phyloP scores from a whole-genome alignment of 495 filamentous ascomycete species.

The Geoglossum glabrum region DNA sequence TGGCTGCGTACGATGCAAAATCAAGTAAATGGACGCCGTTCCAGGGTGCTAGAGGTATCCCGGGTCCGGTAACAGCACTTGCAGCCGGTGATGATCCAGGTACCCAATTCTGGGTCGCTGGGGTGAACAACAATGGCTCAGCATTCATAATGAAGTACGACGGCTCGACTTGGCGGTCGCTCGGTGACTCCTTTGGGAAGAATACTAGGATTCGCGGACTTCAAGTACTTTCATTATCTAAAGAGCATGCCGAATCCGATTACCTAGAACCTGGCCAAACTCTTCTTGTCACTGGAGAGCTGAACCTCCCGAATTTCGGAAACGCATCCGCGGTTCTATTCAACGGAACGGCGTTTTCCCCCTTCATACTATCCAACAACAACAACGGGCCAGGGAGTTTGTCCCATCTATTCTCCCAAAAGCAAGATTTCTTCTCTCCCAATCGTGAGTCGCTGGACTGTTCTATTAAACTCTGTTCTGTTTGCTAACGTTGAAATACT shows the following conservation, averaged over 20 bases:
- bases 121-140: constrained; percentile 41
- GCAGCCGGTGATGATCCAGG: constrained; percentile 45
- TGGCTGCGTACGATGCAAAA: constrained; percentile 55
- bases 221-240: constrained; percentile 52
- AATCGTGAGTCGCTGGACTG: constrained; percentile 23
- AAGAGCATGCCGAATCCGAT: constrained; percentile 41
- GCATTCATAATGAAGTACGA: constrained; percentile 66
- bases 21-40: constrained; percentile 42
- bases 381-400: constrained; percentile 49
- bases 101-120: constrained; percentile 61
- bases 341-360: constrained; percentile 55
- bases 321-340: constrained; percentile 73
- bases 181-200: constrained; percentile 35
- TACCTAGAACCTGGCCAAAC: constrained; percentile 43
- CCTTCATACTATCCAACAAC: constrained; percentile 60
- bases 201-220: constrained; percentile 53
- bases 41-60: constrained; percentile 42
- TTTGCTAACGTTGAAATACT: neutral
- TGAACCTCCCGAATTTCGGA: constrained; percentile 57
- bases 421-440: constrained; percentile 40
- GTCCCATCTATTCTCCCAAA: constrained; percentile 57
- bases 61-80: constrained; percentile 60
- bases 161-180: constrained; percentile 33
- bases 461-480: constrained; percentile 11
- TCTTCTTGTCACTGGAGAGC: constrained; percentile 65